phyloP scores from a whole-genome alignment of 2,329 filamentous ascomycete species.

The Dendrostoma leiphaemia region DNA sequence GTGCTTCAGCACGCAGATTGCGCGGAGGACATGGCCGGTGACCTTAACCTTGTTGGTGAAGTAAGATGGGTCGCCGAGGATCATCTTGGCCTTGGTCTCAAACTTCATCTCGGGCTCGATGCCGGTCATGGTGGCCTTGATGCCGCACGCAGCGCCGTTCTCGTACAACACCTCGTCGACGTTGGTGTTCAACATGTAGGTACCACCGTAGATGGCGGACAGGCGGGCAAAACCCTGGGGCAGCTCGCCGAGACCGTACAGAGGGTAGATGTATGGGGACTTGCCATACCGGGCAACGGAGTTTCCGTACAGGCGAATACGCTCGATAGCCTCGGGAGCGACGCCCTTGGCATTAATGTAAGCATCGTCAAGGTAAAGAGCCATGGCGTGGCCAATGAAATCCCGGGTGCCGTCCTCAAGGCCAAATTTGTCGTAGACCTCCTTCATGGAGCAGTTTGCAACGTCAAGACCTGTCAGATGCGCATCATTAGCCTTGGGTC shows the following conservation, averaged over 20 bases:
- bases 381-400: slow-evolving; percentile 98
- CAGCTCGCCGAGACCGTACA: slow-evolving; percentile 95
- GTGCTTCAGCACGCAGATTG: slow-evolving; percentile 97
- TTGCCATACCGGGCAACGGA: slow-evolving; percentile 97
- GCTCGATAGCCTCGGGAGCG: slow-evolving; percentile 82
- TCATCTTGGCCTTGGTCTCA: slow-evolving; percentile 92
- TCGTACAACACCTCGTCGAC: slow-evolving; percentile 90
- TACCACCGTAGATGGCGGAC: slow-evolving; percentile 97
- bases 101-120: slow-evolving; percentile 86
- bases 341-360: slow-evolving; percentile 74
- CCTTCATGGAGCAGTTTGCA: slow-evolving; percentile 81
- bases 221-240: slow-evolving; percentile 97
- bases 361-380: slow-evolving; percentile 85
- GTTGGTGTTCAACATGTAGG: slow-evolving; percentile 98
- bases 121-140: slow-evolving; percentile 95
- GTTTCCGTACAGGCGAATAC: slow-evolving; percentile 95
- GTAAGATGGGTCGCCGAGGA: slow-evolving; percentile 94
- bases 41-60: slow-evolving; percentile 88
- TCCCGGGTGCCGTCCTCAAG: slow-evolving; percentile 87
- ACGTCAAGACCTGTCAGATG: slow-evolving; percentile 70
- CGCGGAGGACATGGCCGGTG: slow-evolving; percentile 86
- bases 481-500: not conserved
- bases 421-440: slow-evolving; percentile 98
- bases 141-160: slow-evolving; percentile 81
- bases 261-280: slow-evolving; percentile 98